Conservation (phyloP, 495 filamentous ascomycete species). For the Neurospora sp. region DNA sequence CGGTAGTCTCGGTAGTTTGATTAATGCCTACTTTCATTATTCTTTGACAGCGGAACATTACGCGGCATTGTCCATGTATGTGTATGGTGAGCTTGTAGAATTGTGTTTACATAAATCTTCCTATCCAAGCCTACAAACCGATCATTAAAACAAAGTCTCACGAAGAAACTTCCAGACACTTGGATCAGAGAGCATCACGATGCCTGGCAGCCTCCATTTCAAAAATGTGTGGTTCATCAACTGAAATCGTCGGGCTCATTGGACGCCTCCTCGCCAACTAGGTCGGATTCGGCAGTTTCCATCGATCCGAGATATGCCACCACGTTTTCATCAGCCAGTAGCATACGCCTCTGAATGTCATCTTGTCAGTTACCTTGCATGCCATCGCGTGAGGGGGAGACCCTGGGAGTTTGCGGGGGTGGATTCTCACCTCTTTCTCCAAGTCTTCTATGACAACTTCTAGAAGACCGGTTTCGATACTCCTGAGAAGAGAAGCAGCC, state of each 20-base stretch:
- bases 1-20: not conserved
- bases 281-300: conserved; percentile 27
- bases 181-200: not conserved
- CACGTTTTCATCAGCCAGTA: conserved; percentile 30
- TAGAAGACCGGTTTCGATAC: conserved; percentile 50
- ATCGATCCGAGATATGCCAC: conserved; percentile 35
- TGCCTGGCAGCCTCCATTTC: not conserved
- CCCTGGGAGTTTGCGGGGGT: not conserved
- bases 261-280: conserved; percentile 26
- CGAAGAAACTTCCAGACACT: not conserved
- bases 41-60: not conserved
- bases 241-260: conserved; percentile 39
- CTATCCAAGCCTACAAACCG: not conserved
- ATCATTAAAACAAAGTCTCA: not conserved
- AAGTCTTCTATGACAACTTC: conserved; percentile 43
- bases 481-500: conserved; percentile 36
- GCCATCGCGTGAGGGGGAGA: not conserved
- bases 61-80: not conserved
- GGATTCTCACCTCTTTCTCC: conserved; percentile 48
- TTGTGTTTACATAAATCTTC: not conserved
- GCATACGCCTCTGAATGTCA: conserved; percentile 22
- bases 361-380: conserved; percentile 14
- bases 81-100: not conserved
- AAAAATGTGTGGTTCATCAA: conserved; percentile 12
- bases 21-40: not conserved